Conservation (phyloP, 2,329 filamentous ascomycete species). For the Cercospora zeina region DNA sequence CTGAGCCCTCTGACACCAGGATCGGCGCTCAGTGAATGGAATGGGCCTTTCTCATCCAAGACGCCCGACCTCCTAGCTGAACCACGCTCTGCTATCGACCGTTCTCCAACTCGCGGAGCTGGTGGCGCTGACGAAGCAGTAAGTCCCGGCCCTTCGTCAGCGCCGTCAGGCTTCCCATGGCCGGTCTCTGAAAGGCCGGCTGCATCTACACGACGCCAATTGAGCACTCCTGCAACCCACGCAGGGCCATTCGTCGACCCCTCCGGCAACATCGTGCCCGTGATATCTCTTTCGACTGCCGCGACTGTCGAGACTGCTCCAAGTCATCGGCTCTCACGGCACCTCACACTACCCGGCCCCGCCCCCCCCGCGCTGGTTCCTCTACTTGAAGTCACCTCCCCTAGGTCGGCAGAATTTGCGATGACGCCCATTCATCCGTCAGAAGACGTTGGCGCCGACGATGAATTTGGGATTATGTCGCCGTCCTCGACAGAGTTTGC, state of each 20-base stretch:
- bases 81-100: slow-evolving; percentile 30
- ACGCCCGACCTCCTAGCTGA: slow-evolving; percentile 20
- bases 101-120: slow-evolving; percentile 16
- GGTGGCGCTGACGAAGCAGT: slow-evolving; percentile 37
- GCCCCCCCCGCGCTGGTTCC: neutral
- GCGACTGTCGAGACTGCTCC: slow-evolving; percentile 20
- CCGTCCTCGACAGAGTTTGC: slow-evolving; percentile 47
- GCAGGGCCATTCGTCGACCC: slow-evolving; percentile 52
- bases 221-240: slow-evolving; percentile 46
- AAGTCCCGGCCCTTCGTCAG: slow-evolving; percentile 65
- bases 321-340: neutral
- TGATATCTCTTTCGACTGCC: slow-evolving; percentile 37
- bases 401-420: slow-evolving; percentile 43
- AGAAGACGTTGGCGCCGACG: slow-evolving; percentile 37
- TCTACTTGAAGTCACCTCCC: slow-evolving; percentile 38
- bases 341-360: neutral
- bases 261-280: slow-evolving; percentile 40
- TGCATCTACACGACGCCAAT: slow-evolving; percentile 21
- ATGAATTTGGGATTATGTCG: slow-evolving; percentile 44
- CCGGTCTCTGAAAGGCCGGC: slow-evolving; percentile 51
- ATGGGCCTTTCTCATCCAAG: slow-evolving; percentile 35
- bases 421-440: slow-evolving; percentile 40
- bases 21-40: slow-evolving; percentile 40
- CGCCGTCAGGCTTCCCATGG: slow-evolving; percentile 65
- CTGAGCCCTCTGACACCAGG: slow-evolving; percentile 40